phyloP scores from a whole-genome alignment of 805 yeast genomes.

The Blastobotrys attinorum region DNA sequence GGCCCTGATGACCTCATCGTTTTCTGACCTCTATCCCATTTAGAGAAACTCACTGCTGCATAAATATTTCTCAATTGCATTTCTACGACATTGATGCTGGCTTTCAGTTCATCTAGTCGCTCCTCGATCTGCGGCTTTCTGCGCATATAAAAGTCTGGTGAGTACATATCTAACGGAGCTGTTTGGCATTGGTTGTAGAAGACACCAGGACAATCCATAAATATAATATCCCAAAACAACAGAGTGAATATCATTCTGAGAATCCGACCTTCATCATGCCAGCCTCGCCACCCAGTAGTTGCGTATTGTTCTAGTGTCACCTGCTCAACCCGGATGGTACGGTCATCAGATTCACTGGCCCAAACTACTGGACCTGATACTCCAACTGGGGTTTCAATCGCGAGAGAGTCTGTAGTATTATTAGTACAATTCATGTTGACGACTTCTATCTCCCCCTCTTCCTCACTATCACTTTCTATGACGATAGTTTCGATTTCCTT shows the following conservation, averaged over 20 bases:
- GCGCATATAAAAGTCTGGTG: slow-evolving; percentile 17
- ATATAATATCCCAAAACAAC: slow-evolving; percentile 27
- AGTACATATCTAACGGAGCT: slow-evolving; percentile 25
- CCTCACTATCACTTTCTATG: neutral
- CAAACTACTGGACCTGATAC: neutral
- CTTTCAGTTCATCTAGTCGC: slow-evolving; percentile 16
- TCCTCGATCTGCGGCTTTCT: slow-evolving; percentile 18
- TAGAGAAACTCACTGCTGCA: slow-evolving; percentile 8
- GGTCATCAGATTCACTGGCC: slow-evolving; percentile 1
- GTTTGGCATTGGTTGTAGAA: slow-evolving; percentile 29
- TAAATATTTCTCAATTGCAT: neutral
- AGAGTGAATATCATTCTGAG: slow-evolving; percentile 24
- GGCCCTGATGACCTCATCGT: slow-evolving; percentile 17
- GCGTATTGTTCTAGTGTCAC: slow-evolving; percentile 26
- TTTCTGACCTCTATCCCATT: neutral
- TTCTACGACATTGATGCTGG: neutral
- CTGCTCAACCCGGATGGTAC: slow-evolving; percentile 26
- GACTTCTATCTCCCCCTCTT: neutral
- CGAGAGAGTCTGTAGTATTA: too few relatives aligned
- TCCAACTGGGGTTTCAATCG: neutral
- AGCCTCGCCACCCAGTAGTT: slow-evolving; percentile 26
- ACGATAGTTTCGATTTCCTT: neutral
- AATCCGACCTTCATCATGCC: slow-evolving; percentile 30
- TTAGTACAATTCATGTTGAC: too few relatives aligned
- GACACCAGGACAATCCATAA: slow-evolving; percentile 16